Conservation (phyloP, 2,329 filamentous ascomycete genomes). For the Curvularia verruculosa region DNA sequence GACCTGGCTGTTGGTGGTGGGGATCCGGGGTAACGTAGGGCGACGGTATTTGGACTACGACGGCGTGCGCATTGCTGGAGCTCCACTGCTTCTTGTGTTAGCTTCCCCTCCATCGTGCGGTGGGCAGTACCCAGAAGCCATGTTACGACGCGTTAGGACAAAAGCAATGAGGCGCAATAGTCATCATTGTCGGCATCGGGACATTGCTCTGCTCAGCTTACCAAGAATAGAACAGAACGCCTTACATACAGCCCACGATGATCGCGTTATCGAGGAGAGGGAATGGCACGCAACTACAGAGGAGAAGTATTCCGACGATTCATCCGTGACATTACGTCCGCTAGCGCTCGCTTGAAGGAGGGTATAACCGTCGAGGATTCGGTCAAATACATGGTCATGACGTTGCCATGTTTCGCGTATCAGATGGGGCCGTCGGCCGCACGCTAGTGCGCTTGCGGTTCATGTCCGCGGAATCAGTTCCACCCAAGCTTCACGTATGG, state of each 20-base stretch:
- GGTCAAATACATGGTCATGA: conserved; percentile 18
- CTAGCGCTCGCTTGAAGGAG: conserved; percentile 7
- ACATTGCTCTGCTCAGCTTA: conserved; percentile 26
- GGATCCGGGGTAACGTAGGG: conserved; percentile 9
- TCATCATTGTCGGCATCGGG: conserved; percentile 19
- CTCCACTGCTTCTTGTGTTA: conserved; percentile 15
- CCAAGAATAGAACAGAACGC: conserved; percentile 25
- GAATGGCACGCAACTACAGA: not conserved
- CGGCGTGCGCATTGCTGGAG: conserved; percentile 26
- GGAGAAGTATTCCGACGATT: conserved; percentile 1
- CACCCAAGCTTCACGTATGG: not conserved
- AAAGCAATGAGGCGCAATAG: conserved; percentile 7
- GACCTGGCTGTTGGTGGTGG: not conserved
- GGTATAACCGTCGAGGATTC: conserved; percentile 11
- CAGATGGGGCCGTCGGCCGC: conserved; percentile 4
- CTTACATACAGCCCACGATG: conserved; percentile 10
- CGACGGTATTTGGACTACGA: conserved; percentile 13
- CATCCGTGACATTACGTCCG: conserved; percentile 29
- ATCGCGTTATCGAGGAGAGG: not conserved
- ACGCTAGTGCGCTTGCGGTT: not conserved
- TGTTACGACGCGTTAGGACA: conserved; percentile 1
- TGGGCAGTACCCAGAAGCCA: not conserved
- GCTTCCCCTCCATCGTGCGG: conserved; percentile 8
- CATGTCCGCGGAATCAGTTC: not conserved
- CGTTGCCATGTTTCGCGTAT: conserved; percentile 18